Conservation (phyloP, 768 basidiomycete genomes). For the Hemileccinum rubropunctum region DNA sequence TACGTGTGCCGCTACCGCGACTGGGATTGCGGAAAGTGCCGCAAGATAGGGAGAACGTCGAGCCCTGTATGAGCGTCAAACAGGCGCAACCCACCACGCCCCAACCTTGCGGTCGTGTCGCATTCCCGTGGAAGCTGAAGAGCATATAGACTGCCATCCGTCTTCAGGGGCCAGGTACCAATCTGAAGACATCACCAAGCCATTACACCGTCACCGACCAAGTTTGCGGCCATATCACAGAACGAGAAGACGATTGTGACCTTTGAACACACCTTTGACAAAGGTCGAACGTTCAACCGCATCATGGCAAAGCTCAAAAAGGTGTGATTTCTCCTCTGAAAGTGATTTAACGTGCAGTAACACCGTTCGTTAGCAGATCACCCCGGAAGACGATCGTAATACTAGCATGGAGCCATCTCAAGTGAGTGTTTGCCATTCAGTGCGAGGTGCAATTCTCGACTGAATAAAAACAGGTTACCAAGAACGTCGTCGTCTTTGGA, state of each 20-base stretch:
- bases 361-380: slow-evolving; percentile 7
- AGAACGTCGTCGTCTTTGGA: slow-evolving; percentile 42
- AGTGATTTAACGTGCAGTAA: slow-evolving; percentile 6
- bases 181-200: slow-evolving; percentile 1
- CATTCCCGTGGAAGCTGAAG: slow-evolving; percentile 1
- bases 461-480: slow-evolving; percentile 11
- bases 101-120: slow-evolving; percentile 12
- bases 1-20: not conserved
- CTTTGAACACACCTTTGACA: slow-evolving; percentile 1
- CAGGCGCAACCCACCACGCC: slow-evolving; percentile 6
- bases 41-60: not conserved
- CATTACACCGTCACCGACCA: not conserved
- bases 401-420: not conserved
- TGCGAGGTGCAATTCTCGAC: not conserved
- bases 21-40: slow-evolving; percentile 1
- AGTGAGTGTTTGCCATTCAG: slow-evolving; percentile 9
- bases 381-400: slow-evolving; percentile 1
- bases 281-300: not conserved
- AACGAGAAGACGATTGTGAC: slow-evolving; percentile 4
- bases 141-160: slow-evolving; percentile 15
- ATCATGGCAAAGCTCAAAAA: slow-evolving; percentile 8
- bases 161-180: slow-evolving; percentile 1
- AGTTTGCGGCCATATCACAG: not conserved
- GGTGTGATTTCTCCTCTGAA: slow-evolving; percentile 8
- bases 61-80: slow-evolving; percentile 12